Percentiles rank a stretch among this genome's conserved stretches.
These are phyloP conservation scores for Nicotiana tomentosiformis DNA, from an alignment of 257 asterid species.

Conservation along the genomic window DNA sequence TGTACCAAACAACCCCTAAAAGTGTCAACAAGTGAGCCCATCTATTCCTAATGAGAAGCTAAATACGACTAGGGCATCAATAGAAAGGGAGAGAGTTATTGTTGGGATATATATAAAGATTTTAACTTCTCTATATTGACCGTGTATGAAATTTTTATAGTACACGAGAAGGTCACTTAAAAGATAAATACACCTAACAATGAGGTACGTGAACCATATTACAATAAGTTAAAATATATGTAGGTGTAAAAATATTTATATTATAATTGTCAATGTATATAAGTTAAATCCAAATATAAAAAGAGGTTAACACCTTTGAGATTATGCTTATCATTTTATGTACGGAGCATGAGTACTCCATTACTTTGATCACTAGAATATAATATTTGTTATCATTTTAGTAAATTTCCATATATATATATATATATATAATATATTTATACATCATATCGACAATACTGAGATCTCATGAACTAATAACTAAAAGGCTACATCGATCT, in stretches of 20 bases:
- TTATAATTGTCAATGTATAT: no score
- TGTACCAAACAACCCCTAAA: no score
- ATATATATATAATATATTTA: no score
- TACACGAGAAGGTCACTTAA: background rate
- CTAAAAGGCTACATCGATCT: no score
- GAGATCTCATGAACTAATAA: no score
- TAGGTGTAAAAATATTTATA: no score
- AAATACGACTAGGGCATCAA: background rate
- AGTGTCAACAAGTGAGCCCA: background rate
- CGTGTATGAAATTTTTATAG: background rate
- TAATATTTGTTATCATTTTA: no score
- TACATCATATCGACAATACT: no score
- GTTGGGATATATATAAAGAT: background rate
- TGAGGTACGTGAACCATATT: background rate
- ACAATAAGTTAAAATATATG: background rate
- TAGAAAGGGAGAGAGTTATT: background rate
- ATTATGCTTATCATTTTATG: no score
- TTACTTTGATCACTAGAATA: no score
- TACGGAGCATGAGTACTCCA: no score
- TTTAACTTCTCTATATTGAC: background rate
- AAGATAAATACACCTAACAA: background rate
- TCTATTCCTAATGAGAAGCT: background rate
- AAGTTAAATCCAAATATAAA: background rate
- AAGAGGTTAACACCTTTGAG: background rate
- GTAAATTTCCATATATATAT: no score